phyloP scores from a whole-genome alignment of 1,284 basidiomycete species.

The Xerocomus minutiporus region DNA sequence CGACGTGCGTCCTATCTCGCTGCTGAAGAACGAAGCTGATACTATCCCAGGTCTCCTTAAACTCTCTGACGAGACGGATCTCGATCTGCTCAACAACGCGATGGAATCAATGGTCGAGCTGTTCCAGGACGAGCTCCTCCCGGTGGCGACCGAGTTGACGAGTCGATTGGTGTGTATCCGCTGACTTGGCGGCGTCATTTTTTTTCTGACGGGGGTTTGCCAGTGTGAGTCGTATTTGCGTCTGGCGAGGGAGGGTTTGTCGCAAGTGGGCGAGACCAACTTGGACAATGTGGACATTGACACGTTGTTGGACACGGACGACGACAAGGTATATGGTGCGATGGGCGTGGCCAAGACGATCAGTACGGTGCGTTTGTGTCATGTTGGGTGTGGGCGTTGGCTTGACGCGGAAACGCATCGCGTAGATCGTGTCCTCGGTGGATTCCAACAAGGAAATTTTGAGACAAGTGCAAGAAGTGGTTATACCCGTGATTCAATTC shows the following conservation, averaged over 20 bases:
- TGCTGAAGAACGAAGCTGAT: not conserved
- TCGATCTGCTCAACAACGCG: slow-evolving; percentile 77
- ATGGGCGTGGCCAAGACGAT: slow-evolving; percentile 85
- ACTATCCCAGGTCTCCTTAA: slow-evolving; percentile 66
- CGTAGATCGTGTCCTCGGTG: slow-evolving; percentile 65
- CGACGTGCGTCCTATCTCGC: slow-evolving; percentile 51
- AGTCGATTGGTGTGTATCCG: slow-evolving; percentile 60
- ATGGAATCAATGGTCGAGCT: slow-evolving; percentile 85
- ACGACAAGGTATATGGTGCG: slow-evolving; percentile 81
- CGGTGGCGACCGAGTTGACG: slow-evolving; percentile 81
- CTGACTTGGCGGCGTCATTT: not conserved
- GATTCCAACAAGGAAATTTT: slow-evolving; percentile 75
- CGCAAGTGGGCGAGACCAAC: slow-evolving; percentile 47
- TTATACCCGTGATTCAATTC: slow-evolving; percentile 74
- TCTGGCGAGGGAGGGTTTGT: slow-evolving; percentile 62
- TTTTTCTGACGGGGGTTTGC: not conserved
- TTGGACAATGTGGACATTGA: slow-evolving; percentile 48
- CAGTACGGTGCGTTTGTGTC: slow-evolving; percentile 49
- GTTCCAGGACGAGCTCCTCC: slow-evolving; percentile 81
- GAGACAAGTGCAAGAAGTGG: slow-evolving; percentile 74
- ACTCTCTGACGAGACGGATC: slow-evolving; percentile 84
- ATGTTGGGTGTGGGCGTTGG: not conserved
- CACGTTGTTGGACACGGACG: slow-evolving; percentile 53
- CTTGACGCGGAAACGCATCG: not conserved
- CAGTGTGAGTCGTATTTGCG: slow-evolving; percentile 82